These are phyloP conservation scores for Dendrostoma leiphaemia DNA, from an alignment of 2,329 filamentous ascomycete species.

Conservation along the genomic window DNA sequence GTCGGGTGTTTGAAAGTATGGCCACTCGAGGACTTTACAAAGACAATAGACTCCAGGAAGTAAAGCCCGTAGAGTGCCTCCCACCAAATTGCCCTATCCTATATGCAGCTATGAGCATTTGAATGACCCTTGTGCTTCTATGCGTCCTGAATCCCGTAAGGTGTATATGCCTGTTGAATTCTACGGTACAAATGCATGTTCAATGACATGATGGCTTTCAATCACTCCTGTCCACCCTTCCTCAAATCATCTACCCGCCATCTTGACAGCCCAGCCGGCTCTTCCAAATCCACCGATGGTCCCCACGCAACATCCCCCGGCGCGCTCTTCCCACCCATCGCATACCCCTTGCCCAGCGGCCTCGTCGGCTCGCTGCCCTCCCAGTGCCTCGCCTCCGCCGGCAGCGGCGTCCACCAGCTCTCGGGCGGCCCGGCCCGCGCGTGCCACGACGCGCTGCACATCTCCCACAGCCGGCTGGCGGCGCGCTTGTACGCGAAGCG, in stretches of 20 bases:
- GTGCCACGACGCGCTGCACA: slow-evolving; percentile 74
- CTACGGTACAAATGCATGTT: too few relatives aligned
- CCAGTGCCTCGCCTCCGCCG: slow-evolving; percentile 52
- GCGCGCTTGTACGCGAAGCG: slow-evolving; percentile 79
- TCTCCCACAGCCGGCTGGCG: slow-evolving; percentile 76
- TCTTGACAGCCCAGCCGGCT: slow-evolving; percentile 39
- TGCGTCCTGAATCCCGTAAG: too few relatives aligned
- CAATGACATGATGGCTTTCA: too few relatives aligned
- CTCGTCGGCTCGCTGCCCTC: slow-evolving; percentile 23
- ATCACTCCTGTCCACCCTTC: slow-evolving; percentile 16
- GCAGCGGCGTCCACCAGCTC: slow-evolving; percentile 69
- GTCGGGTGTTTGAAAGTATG: too few relatives aligned
- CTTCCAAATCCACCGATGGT: slow-evolving; percentile 38
- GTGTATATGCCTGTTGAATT: too few relatives aligned
- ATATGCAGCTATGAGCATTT: too few relatives aligned
- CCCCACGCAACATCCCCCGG: slow-evolving; percentile 39
- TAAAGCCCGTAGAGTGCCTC: too few relatives aligned
- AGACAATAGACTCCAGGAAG: too few relatives aligned
- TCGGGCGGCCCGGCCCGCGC: slow-evolving; percentile 45
- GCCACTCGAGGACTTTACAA: too few relatives aligned
- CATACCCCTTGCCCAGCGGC: slow-evolving; percentile 20
- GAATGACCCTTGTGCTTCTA: too few relatives aligned
- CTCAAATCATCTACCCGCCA: slow-evolving; percentile 30
- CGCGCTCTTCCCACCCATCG: background rate
- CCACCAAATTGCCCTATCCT: too few relatives aligned